A percentile compares a stretch with the other conserved stretches of the same genome.
Conservation (phyloP, 176 grass and related monocot species). For the Tillandsia leiboldiana region DNA sequence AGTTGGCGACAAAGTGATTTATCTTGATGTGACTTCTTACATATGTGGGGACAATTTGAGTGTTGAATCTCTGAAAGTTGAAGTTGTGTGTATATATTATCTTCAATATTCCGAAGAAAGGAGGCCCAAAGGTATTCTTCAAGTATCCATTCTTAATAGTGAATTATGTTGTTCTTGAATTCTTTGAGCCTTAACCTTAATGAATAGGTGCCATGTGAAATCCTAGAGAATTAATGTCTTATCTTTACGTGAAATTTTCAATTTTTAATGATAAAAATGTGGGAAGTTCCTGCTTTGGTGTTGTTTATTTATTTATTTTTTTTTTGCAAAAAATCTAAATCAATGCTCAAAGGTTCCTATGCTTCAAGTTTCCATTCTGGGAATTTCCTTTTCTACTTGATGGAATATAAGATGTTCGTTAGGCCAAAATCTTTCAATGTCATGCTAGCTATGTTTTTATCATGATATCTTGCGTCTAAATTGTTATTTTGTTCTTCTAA, state of each 20-base stretch:
- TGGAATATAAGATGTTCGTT: no score
- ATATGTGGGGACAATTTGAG: conserved; percentile 34
- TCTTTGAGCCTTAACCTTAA: background rate
- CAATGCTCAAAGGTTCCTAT: no score
- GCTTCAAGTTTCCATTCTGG: no score
- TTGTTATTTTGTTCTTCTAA: background rate
- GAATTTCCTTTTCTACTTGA: no score
- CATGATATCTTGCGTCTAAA: background rate
- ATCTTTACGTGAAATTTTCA: background rate
- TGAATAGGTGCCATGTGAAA: background rate
- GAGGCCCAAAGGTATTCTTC: conserved; percentile 58
- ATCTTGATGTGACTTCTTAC: conserved; percentile 45
- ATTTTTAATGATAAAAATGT: no score
- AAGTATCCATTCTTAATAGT: conserved; percentile 1
- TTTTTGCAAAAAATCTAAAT: no score
- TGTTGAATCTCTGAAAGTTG: conserved; percentile 65
- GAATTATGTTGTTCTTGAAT: background rate
- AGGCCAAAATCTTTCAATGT: no score
- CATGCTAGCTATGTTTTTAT: background rate
- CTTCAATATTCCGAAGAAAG: conserved; percentile 71
- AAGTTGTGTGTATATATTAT: conserved; percentile 73
- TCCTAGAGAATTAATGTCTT: background rate
- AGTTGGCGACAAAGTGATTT: conserved; percentile 56
- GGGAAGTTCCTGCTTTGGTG: no score
- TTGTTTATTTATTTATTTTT: no score